Base-by-base conservation (phyloP, 192 early-diverging fungal genomes). In the Spizellomyces punctatus region DNA sequence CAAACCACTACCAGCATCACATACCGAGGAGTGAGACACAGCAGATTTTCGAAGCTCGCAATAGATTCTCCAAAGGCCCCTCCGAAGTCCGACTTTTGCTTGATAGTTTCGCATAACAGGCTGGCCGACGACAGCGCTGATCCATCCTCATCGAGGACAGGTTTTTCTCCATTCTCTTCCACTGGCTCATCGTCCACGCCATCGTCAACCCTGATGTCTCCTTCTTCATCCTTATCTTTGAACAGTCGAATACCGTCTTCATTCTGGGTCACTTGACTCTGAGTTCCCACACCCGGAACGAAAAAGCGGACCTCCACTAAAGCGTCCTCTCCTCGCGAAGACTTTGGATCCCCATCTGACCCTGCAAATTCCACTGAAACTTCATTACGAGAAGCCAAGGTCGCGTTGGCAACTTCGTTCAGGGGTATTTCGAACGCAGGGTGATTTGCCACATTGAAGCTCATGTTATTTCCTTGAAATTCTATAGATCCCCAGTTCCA, bases 251-350 rank as follows among this genome's bases (percentile, higher is more conserved):
- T 61, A 17, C 78, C 85, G 3, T 82, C 80, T 4, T 52, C 84
- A 46, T 75, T 82, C 5, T 83, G 84, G 17, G 88, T 85, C 27
- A 85, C 80, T 50, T 83, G 80, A 8, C 72, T 82, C 56, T 86
- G 79, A 6, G 86, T 88, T 2, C 83, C 85, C 42, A 83, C 88
- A 10, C 95, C 95, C 1, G 96, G 96, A 6, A 98, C 85, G 74
- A 93, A 96, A 78, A 98, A 95, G 7, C 92, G 83, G 69, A 96
- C 90, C 76, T 98, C 95, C 10, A 95, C 91, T 57, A 97, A 75
- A 71, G 90, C 86, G 76, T 99, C 96, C 6, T 89, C 86, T 16
- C 78, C 77, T 72, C 80, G 83, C 63, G 79, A 78, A 66, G 84
- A 88, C 9, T 83, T 80, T 56, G 74, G 78, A 48, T 76, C 84